A percentile compares a stretch with the other conserved stretches of the same genome.
Conservation (phyloP, 2,329 filamentous ascomycete genomes). For the Colletotrichum paranaense region DNA sequence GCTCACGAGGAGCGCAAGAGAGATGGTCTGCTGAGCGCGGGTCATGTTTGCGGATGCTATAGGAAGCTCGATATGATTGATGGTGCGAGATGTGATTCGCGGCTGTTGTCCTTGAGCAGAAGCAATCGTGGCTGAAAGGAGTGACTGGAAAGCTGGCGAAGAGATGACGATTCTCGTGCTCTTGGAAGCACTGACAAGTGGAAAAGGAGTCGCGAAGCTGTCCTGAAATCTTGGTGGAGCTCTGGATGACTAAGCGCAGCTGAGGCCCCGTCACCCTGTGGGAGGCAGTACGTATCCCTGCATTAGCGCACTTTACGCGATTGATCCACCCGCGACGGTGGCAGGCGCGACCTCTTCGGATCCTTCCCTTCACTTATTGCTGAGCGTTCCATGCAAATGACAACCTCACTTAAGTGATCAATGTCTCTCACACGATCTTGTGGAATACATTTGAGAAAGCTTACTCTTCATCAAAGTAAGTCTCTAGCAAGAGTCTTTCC, state of each 20-base stretch:
- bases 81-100: not conserved
- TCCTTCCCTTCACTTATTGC: not conserved
- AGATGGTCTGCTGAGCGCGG: slow-evolving; percentile 92
- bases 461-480: too few species aligned
- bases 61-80: not conserved
- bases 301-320: slow-evolving; percentile 2
- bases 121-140: slow-evolving; percentile 17
- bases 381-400: not conserved
- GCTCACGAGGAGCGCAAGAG: slow-evolving; percentile 85
- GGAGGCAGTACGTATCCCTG: not conserved
- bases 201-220: slow-evolving; percentile 38
- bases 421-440: not conserved
- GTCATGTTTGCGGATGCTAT: slow-evolving; percentile 76
- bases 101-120: not conserved
- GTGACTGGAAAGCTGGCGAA: slow-evolving; percentile 25
- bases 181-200: slow-evolving; percentile 3
- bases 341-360: not conserved
- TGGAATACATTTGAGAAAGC: too few species aligned
- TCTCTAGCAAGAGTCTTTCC: too few species aligned
- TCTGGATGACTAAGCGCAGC: slow-evolving; percentile 6
- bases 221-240: slow-evolving; percentile 18
- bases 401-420: too few species aligned
- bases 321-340: not conserved
- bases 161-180: slow-evolving; percentile 12
- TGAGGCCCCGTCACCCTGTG: not conserved